Conservation (phyloP, 495 filamentous ascomycete genomes). For the Aspergillus bertholletiae region DNA sequence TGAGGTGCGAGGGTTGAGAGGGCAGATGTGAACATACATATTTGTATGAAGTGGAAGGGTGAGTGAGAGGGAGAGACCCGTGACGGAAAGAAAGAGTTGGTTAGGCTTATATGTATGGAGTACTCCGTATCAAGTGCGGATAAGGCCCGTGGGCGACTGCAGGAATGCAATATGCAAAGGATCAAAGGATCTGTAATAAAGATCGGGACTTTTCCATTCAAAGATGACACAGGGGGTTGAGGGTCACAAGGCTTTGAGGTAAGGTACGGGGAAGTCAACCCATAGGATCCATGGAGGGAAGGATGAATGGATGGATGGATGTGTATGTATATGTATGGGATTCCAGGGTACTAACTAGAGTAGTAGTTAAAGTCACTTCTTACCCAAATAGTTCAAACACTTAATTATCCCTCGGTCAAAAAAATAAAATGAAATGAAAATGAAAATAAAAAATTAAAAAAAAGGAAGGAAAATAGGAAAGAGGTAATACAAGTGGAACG, state of each 20-base stretch:
- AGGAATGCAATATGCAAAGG: slow-evolving; percentile 17
- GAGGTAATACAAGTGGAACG: slow-evolving; percentile 11
- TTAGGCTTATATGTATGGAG: slow-evolving; percentile 15
- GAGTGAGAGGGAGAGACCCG: slow-evolving; percentile 4
- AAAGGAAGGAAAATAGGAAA: slow-evolving; percentile 10
- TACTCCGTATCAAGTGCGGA: slow-evolving; percentile 12
- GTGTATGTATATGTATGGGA: not conserved
- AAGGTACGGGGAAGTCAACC: slow-evolving; percentile 21
- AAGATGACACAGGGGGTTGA: slow-evolving; percentile 20
- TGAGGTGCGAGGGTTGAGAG: not conserved
- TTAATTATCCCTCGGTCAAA: slow-evolving; percentile 8
- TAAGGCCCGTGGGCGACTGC: slow-evolving; percentile 20
- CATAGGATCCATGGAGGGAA: not conserved
- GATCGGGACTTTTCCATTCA: slow-evolving; percentile 15
- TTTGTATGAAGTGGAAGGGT: not conserved
- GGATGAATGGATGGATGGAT: not conserved
- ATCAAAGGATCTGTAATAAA: slow-evolving; percentile 14
- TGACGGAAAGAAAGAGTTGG: slow-evolving; percentile 3
- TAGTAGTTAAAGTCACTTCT: slow-evolving; percentile 7
- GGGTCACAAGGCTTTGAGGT: slow-evolving; percentile 24
- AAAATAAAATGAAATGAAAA: slow-evolving; percentile 12
- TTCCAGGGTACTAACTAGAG: slow-evolving; percentile 1
- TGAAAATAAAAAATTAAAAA: slow-evolving; percentile 11
- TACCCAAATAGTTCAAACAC: slow-evolving; percentile 10
- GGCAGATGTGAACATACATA: slow-evolving; percentile 2